Evolutionary conservation across 2,329 filamentous ascomycete genomes (phyloP).

Genomic region (Colletotrichum echinochloae): DNA sequence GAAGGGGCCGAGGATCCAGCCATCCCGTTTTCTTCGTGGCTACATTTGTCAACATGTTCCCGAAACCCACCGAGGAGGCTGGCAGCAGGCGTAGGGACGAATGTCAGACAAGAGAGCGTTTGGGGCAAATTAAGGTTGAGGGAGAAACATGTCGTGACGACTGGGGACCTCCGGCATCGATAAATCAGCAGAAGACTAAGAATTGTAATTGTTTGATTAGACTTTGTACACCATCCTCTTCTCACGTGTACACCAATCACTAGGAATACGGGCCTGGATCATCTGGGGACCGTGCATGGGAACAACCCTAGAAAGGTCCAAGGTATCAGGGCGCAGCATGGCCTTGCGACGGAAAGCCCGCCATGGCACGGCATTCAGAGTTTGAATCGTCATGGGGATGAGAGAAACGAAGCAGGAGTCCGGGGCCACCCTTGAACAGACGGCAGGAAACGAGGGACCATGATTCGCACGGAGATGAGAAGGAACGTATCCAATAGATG

Average conservation of each 20-base stretch:
- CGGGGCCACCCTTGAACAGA: background rate
- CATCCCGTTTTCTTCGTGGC: constrained; percentile 22
- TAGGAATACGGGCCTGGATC: background rate
- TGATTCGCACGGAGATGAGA: constrained; percentile 20
- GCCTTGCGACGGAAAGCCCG: background rate
- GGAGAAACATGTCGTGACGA: background rate
- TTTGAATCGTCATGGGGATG: background rate
- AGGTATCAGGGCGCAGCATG: background rate
- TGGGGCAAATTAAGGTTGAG: constrained; percentile 30
- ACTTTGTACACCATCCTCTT: constrained; percentile 7
- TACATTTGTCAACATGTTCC: constrained; percentile 20
- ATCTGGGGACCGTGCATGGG: background rate
- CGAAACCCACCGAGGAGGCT: background rate
- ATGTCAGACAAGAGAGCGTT: constrained; percentile 26
- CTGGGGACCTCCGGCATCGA: constrained; percentile 10
- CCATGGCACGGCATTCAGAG: background rate
- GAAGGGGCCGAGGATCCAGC: background rate
- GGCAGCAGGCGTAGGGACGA: constrained; percentile 8
- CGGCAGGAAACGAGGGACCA: background rate
- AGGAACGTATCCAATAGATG: background rate
- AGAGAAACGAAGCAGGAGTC: background rate
- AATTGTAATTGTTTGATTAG: constrained; percentile 26
- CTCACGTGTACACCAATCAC: background rate
- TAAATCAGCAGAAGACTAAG: constrained; percentile 27
- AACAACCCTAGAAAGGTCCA: background rate